Evolutionary conservation across 1,139 yeast genomes (phyloP).

Genomic region (Candida sojae): DNA sequence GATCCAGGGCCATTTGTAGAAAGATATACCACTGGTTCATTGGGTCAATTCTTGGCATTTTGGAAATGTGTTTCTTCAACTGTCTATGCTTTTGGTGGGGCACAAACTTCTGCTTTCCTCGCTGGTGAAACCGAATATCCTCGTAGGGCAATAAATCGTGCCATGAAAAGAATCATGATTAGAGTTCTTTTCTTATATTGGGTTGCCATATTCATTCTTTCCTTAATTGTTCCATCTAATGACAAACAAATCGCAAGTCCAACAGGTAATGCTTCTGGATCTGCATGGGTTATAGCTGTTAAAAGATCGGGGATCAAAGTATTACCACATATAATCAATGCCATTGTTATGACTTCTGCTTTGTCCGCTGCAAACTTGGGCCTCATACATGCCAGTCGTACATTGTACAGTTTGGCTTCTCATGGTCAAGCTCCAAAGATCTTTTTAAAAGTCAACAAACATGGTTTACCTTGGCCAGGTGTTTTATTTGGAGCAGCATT

Average conservation of each 20-base stretch:
- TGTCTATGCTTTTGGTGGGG: slow-evolving; percentile 32
- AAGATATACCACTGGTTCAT: slow-evolving; percentile 19
- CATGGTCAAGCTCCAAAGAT: slow-evolving; percentile 44
- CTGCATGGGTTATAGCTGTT: slow-evolving; percentile 58
- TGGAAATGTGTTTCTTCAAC: slow-evolving; percentile 27
- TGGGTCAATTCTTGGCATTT: slow-evolving; percentile 28
- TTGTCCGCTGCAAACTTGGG: slow-evolving; percentile 53
- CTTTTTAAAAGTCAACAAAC: slow-evolving; percentile 39
- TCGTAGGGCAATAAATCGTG: slow-evolving; percentile 47
- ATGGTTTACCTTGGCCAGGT: slow-evolving; percentile 23
- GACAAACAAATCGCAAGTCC: slow-evolving; percentile 39
- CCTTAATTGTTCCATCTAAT: slow-evolving; percentile 47
- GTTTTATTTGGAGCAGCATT: slow-evolving; percentile 26
- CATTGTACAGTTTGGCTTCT: slow-evolving; percentile 47
- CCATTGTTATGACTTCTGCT: slow-evolving; percentile 51
- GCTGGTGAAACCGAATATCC: slow-evolving; percentile 53
- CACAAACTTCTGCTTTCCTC: slow-evolving; percentile 42
- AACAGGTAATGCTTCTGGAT: slow-evolving; percentile 50
- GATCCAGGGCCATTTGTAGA: slow-evolving; percentile 27
- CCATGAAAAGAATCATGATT: slow-evolving; percentile 47
- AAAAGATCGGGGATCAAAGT: slow-evolving; percentile 50
- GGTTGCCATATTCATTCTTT: slow-evolving; percentile 42
- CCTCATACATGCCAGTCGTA: slow-evolving; percentile 43
- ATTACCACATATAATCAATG: slow-evolving; percentile 53
- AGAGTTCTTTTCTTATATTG: slow-evolving; percentile 48